These are phyloP conservation scores for Eucalyptus marginata DNA, from an alignment of 345 rosid genomes.

Conservation along the genomic window DNA sequence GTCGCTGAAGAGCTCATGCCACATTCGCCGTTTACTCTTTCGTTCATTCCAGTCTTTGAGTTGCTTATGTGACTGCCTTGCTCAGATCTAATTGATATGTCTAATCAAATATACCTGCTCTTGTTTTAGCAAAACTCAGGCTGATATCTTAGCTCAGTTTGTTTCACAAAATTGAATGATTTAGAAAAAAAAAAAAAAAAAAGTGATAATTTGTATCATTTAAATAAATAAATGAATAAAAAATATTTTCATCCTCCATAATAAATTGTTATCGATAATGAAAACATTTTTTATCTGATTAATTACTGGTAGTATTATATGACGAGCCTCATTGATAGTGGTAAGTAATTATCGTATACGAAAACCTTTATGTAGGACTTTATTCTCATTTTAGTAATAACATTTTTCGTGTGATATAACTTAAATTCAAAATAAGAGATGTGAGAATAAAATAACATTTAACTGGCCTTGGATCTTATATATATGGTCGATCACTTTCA, in stretches of 20 bases:
- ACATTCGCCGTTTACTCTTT: neutral
- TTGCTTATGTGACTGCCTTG: neutral
- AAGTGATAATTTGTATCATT: neutral
- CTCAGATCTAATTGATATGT: neutral
- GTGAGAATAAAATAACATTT: neutral
- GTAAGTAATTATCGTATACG: neutral
- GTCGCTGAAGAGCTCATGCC: neutral
- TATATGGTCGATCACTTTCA: too few relatives aligned
- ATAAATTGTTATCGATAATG: neutral
- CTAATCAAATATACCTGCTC: neutral
- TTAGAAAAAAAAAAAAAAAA: neutral
- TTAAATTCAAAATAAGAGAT: neutral
- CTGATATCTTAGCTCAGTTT: neutral
- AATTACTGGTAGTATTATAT: neutral
- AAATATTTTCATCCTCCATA: neutral
- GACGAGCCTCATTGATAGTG: neutral
- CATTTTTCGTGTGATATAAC: neutral
- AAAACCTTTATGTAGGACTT: neutral
- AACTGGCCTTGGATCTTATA: neutral
- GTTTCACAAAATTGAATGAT: fast-evolving
- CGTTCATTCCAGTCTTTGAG: fast-evolving
- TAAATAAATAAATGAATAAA: neutral
- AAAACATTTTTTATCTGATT: neutral
- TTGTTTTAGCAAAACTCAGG: too few relatives aligned
- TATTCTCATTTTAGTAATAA: neutral